phyloP scores from a whole-genome alignment of 257 asterid genomes.

The Solanum sitiens region DNA sequence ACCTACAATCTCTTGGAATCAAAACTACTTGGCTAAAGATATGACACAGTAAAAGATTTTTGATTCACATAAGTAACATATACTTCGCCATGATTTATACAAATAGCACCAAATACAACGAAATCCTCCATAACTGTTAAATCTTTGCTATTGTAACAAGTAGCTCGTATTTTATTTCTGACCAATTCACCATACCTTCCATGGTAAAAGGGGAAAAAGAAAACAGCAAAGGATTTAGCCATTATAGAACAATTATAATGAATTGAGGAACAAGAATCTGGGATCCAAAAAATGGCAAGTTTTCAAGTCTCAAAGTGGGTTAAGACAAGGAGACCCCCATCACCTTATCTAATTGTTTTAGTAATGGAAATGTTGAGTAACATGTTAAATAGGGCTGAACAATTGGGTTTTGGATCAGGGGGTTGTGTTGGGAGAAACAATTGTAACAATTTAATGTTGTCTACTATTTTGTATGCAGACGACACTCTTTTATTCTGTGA shows the following conservation, averaged over 20 bases:
- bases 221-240: neutral
- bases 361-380: too few species aligned
- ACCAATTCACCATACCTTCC: neutral
- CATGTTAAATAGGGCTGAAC: too few species aligned
- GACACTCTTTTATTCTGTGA: too few species aligned
- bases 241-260: neutral
- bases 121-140: neutral
- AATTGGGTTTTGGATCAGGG: too few species aligned
- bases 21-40: neutral
- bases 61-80: neutral
- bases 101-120: neutral
- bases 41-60: neutral
- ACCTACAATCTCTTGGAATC: neutral
- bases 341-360: too few species aligned
- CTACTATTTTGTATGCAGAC: too few species aligned
- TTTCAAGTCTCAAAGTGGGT: neutral
- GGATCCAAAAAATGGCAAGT: neutral
- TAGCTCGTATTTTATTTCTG: neutral
- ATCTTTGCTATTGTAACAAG: neutral
- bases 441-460: too few species aligned
- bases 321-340: too few species aligned
- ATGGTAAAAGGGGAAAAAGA: too few species aligned
- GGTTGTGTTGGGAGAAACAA: too few species aligned
- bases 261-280: neutral
- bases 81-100: neutral